Evolutionary conservation across 352 stramenopile genomes (phyloP).

Genomic region (Pythium aristosporum): DNA sequence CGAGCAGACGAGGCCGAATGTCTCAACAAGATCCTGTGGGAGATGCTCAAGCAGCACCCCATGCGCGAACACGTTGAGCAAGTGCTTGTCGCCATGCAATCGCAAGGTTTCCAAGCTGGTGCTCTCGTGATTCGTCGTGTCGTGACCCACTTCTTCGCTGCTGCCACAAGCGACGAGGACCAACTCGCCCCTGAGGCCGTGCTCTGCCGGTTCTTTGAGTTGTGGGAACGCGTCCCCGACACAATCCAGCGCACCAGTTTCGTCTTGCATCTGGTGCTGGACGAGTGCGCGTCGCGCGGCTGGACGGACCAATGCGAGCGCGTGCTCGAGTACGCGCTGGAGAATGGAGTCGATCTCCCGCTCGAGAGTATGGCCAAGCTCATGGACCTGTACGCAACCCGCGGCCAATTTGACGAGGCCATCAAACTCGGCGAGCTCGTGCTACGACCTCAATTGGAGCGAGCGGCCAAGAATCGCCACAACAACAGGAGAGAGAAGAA

Average conservation of each 20-base stretch:
- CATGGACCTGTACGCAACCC: too few species aligned
- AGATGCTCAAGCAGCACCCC: conserved; percentile 49
- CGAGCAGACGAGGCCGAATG: conserved; percentile 26
- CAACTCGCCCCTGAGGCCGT: conserved; percentile 14
- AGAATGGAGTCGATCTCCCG: too few species aligned
- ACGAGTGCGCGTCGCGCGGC: conserved; percentile 1
- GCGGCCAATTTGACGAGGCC: too few species aligned
- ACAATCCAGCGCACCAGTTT: conserved; percentile 17
- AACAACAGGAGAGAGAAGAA: too few species aligned
- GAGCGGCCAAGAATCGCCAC: too few species aligned
- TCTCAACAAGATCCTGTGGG: conserved; percentile 52
- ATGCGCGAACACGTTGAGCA: conserved; percentile 26
- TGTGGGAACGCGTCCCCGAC: conserved; percentile 14
- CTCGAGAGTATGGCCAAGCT: too few species aligned
- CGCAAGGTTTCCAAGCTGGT: conserved; percentile 27
- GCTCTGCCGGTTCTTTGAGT: conserved; percentile 3
- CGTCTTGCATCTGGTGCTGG: conserved; percentile 19
- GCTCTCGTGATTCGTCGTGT: conserved; percentile 37
- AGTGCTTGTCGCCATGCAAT: conserved; percentile 32
- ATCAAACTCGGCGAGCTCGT: too few species aligned
- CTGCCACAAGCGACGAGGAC: conserved; percentile 22
- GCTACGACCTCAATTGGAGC: too few species aligned
- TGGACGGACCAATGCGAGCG: conserved; percentile 18
- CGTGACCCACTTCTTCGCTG: conserved; percentile 25
- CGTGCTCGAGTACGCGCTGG: conserved; percentile 27